Percentiles rank a stretch among this genome's conserved stretches.
These are phyloP conservation scores for Umbelopsis sp. DNA, from an alignment of 192 early-diverging fungal genomes.

Conservation along the genomic window DNA sequence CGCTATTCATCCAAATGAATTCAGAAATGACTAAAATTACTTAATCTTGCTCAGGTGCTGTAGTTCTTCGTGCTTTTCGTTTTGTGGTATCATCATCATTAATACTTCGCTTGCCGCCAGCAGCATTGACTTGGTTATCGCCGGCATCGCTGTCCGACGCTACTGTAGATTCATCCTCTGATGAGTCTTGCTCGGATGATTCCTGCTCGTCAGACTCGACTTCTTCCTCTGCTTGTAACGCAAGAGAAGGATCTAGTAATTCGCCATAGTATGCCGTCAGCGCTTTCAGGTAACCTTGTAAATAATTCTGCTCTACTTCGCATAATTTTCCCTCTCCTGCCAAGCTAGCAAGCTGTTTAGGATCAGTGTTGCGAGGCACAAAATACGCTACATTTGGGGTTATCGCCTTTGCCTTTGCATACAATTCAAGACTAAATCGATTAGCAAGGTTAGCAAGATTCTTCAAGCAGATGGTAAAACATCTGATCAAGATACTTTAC, in stretches of 20 bases:
- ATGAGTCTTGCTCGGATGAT: not conserved
- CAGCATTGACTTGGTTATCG: not conserved
- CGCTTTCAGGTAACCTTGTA: constrained; percentile 69
- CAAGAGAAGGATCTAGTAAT: constrained; percentile 44
- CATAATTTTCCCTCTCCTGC: constrained; percentile 59
- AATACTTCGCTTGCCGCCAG: constrained; percentile 15
- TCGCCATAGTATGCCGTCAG: constrained; percentile 82
- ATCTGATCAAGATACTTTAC: constrained; percentile 43
- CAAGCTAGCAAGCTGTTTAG: constrained; percentile 63
- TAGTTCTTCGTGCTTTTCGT: not conserved
- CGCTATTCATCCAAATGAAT: not conserved
- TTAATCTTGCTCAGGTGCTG: not conserved
- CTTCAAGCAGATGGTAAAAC: not conserved
- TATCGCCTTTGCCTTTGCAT: constrained; percentile 63
- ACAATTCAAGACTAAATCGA: constrained; percentile 59
- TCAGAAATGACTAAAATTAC: not conserved
- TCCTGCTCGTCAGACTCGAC: not conserved
- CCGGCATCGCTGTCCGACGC: not conserved
- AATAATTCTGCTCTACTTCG: constrained; percentile 81
- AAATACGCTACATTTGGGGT: constrained; percentile 82
- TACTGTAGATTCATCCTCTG: not conserved
- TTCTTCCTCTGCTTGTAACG: not conserved
- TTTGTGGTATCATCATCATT: not conserved
- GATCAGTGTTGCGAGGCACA: constrained; percentile 82
- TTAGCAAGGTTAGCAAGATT: not conserved